Percentiles rank a stretch among this genome's conserved stretches.
phyloP scores from a whole-genome alignment of 169 alveolate species.

The Eimeria necatrix region DNA sequence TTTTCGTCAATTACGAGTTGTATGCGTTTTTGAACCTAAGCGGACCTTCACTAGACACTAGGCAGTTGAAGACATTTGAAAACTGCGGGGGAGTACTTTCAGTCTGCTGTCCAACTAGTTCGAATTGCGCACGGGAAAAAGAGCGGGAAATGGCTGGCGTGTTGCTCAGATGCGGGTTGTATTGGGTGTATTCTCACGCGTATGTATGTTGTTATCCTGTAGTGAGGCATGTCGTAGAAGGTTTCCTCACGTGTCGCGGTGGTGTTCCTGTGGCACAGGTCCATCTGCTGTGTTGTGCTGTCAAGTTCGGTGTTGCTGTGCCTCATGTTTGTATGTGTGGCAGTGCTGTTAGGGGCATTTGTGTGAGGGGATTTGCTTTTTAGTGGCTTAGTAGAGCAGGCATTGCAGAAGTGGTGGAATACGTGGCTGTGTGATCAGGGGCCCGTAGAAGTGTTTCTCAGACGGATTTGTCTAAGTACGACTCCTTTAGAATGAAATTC shows the following conservation, averaged over 20 bases:
- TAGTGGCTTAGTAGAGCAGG: no score
- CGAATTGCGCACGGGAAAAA: no score
- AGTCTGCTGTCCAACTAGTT: neutral
- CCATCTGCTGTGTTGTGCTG: neutral
- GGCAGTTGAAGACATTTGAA: neutral
- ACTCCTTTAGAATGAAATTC: conserved; percentile 98
- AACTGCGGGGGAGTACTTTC: neutral
- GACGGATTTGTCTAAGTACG: conserved; percentile 95
- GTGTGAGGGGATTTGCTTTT: no score
- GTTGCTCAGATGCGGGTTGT: no score
- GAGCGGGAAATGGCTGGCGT: no score
- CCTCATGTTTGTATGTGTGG: no score
- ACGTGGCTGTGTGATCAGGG: conserved; percentile 75
- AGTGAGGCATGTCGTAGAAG: no score
- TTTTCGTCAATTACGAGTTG: neutral
- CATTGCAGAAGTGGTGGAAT: neutral
- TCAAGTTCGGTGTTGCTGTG: no score
- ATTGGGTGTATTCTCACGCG: no score
- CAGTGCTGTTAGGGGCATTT: neutral
- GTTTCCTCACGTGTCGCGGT: neutral
- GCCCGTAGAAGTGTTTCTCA: conserved; percentile 98
- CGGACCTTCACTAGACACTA: neutral
- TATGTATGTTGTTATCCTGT: no score
- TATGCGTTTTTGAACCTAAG: neutral
- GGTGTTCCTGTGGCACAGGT: neutral